phyloP scores from a whole-genome alignment of 2,329 filamentous ascomycete genomes.

The Tolypocladium tundrense region DNA sequence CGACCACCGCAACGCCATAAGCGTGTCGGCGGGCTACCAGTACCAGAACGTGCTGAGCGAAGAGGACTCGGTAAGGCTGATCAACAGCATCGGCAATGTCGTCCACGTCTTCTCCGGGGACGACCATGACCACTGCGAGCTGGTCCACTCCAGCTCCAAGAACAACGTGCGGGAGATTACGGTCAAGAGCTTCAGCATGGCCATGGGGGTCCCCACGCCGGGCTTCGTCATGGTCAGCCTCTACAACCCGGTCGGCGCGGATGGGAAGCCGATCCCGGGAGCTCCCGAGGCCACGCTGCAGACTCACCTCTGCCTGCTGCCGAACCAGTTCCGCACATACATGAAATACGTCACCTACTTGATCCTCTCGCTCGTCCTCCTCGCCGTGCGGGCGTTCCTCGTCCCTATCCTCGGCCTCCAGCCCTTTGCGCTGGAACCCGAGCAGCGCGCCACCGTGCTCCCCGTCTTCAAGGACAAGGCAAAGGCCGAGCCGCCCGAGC shows the following conservation, averaged over 20 bases:
- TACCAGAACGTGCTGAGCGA: constrained; percentile 90
- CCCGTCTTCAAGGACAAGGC: constrained; percentile 44
- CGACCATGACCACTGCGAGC: constrained; percentile 95
- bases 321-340: constrained; percentile 78
- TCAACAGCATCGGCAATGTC: constrained; percentile 72
- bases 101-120: constrained; percentile 87
- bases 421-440: constrained; percentile 41
- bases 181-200: constrained; percentile 90
- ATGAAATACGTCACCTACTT: constrained; percentile 64
- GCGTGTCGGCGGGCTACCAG: constrained; percentile 73
- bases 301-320: constrained; percentile 82
- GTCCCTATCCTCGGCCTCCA: constrained; percentile 43
- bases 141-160: constrained; percentile 64
- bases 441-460: constrained; percentile 14
- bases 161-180: constrained; percentile 71
- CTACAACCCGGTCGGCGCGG: constrained; percentile 75
- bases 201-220: constrained; percentile 84
- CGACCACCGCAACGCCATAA: constrained; percentile 70
- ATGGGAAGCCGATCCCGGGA: constrained; percentile 36
- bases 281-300: constrained; percentile 55
- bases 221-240: constrained; percentile 83
- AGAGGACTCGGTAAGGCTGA: constrained; percentile 62
- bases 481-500: constrained; percentile 35
- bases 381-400: constrained; percentile 45
- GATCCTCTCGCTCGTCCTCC: constrained; percentile 36